These are phyloP conservation scores for Candida pseudocylindracea DNA, from an alignment of 1,139 yeast genomes.

Conservation along the genomic window DNA sequence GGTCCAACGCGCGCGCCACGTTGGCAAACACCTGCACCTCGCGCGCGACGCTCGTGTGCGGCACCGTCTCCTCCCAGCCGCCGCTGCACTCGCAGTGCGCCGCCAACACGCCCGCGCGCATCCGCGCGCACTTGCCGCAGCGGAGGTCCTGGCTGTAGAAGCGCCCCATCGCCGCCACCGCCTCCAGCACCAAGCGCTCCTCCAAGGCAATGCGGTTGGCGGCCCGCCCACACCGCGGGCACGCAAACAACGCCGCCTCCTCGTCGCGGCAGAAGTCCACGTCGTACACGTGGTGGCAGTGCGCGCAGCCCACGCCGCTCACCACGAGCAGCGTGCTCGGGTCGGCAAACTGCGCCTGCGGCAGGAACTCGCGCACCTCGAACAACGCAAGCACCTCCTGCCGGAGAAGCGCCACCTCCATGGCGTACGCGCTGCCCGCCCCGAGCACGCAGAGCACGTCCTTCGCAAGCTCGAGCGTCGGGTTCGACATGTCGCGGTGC, in stretches of 20 bases:
- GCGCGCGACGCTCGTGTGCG: slow-evolving; percentile 19
- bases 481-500: slow-evolving; percentile 35
- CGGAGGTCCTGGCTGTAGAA: slow-evolving; percentile 64
- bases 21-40: slow-evolving; percentile 27
- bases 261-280: slow-evolving; percentile 64
- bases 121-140: slow-evolving; percentile 54
- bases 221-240: slow-evolving; percentile 43
- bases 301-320: slow-evolving; percentile 52
- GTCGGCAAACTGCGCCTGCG: slow-evolving; percentile 49
- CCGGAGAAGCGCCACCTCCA: slow-evolving; percentile 58
- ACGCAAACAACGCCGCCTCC: slow-evolving; percentile 30
- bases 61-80: slow-evolving; percentile 42
- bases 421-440: slow-evolving; percentile 35
- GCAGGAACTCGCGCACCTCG: slow-evolving; percentile 69
- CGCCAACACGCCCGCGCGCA: slow-evolving; percentile 50
- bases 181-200: slow-evolving; percentile 47
- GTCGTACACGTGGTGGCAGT: slow-evolving; percentile 56
- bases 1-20: slow-evolving; percentile 37
- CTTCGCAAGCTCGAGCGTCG: slow-evolving; percentile 64
- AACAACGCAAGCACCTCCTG: slow-evolving; percentile 51
- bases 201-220: slow-evolving; percentile 55
- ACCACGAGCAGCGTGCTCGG: slow-evolving; percentile 55
- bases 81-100: slow-evolving; percentile 80
- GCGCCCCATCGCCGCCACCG: slow-evolving; percentile 18
- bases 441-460: slow-evolving; percentile 50